Percentiles rank a stretch among this genome's conserved stretches.
Conservation (phyloP, 768 basidiomycete species). For the Inosperma sp. region DNA sequence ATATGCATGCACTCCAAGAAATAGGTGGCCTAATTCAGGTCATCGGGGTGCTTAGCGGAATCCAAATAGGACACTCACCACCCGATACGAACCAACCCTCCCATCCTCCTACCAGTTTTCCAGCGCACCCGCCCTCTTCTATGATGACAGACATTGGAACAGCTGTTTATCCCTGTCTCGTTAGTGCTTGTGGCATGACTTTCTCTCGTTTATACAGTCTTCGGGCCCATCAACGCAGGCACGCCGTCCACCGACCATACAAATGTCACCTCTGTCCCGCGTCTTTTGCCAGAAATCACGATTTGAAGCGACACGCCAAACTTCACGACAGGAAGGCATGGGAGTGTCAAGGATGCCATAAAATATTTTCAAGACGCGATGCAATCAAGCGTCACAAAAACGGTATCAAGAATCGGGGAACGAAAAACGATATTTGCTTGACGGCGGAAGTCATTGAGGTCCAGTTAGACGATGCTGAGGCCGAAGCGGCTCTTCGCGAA, state of each 20-base stretch:
- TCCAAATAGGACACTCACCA: constrained; percentile 55
- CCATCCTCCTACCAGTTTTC: constrained; percentile 17
- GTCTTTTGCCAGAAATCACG: constrained; percentile 74
- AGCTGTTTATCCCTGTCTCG: constrained; percentile 77
- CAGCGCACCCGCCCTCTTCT: constrained; percentile 20
- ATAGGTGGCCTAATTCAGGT: constrained; percentile 80
- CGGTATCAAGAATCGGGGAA: constrained; percentile 46
- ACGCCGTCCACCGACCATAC: constrained; percentile 61
- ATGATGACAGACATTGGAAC: constrained; percentile 54
- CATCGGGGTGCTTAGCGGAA: constrained; percentile 72
- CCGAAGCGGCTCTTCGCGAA: constrained; percentile 46
- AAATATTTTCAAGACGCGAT: constrained; percentile 72
- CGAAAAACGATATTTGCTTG: constrained; percentile 49
- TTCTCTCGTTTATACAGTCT: constrained; percentile 68
- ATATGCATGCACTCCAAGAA: constrained; percentile 62
- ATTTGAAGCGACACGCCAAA: constrained; percentile 71
- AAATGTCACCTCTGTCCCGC: constrained; percentile 63
- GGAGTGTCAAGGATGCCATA: constrained; percentile 69
- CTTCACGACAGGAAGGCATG: constrained; percentile 70
- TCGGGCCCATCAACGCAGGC: constrained; percentile 65
- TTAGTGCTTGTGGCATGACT: constrained; percentile 57
- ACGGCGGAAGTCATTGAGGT: constrained; percentile 61
- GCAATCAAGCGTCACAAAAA: constrained; percentile 78
- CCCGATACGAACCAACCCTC: constrained; percentile 32
- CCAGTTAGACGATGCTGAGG: constrained; percentile 40